phyloP scores from a whole-genome alignment of 768 basidiomycete species.

The Boletus vermiculosoides region DNA sequence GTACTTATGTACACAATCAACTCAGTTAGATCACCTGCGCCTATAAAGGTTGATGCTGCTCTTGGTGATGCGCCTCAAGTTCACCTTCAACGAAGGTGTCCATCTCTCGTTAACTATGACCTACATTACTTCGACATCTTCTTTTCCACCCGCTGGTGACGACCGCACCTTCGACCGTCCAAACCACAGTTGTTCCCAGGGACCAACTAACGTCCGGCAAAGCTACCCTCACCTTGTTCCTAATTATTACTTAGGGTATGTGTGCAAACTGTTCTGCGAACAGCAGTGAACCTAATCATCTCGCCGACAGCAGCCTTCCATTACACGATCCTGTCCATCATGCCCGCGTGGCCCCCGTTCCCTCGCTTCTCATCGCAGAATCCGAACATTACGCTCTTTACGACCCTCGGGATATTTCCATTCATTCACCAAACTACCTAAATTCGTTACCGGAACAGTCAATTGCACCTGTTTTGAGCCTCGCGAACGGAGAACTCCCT shows the following conservation, averaged over 20 bases:
- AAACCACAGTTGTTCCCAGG: neutral
- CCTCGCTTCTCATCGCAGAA: neutral
- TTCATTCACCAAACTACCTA: neutral
- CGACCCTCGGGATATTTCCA: neutral
- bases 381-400: neutral
- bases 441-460: neutral
- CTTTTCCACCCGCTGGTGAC: neutral
- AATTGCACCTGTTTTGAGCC: neutral
- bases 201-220: neutral
- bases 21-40: neutral
- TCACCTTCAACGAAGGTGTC: neutral
- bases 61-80: neutral
- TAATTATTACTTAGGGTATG: conserved; percentile 4
- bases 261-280: neutral
- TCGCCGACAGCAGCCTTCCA: neutral
- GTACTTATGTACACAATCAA: neutral
- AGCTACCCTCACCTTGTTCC: neutral
- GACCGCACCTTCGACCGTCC: neutral
- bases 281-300: neutral
- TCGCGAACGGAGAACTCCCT: neutral
- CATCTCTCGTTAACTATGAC: neutral
- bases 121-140: neutral
- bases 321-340: neutral
- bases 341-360: neutral
- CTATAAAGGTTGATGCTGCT: neutral